Percentiles rank a stretch among this genome's conserved stretches.
These are phyloP conservation scores for Nigrospora osmanthi DNA, from an alignment of 2,329 filamentous ascomycete genomes.

Conservation along the genomic window DNA sequence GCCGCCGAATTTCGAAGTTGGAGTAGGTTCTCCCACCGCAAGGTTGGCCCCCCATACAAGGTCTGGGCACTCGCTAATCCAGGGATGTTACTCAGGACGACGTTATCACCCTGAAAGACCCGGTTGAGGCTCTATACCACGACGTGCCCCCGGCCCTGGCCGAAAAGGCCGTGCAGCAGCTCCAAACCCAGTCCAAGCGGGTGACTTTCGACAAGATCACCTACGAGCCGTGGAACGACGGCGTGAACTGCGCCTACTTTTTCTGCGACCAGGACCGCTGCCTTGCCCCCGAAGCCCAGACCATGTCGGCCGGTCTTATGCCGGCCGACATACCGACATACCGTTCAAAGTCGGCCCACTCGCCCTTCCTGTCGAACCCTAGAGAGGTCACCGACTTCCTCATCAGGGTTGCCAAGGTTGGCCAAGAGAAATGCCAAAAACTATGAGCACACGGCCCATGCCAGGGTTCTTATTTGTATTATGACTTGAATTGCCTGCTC, in stretches of 20 bases:
- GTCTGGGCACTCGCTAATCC: background rate
- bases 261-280: slow-evolving; percentile 11
- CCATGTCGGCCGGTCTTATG: slow-evolving; percentile 6
- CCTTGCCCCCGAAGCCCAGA: slow-evolving; percentile 5
- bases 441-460: too few species aligned
- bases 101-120: slow-evolving; percentile 5
- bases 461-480: too few species aligned
- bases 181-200: slow-evolving; percentile 9
- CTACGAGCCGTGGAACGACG: slow-evolving; percentile 13
- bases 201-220: slow-evolving; percentile 9
- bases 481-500: too few species aligned
- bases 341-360: slow-evolving; percentile 7
- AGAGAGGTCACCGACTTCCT: slow-evolving; percentile 6
- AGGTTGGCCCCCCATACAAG: too few species aligned
- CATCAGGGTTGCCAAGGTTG: background rate
- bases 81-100: slow-evolving; percentile 3
- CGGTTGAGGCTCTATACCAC: slow-evolving; percentile 11
- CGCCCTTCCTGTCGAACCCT: slow-evolving; percentile 9
- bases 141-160: slow-evolving; percentile 8
- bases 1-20: slow-evolving; percentile 14
- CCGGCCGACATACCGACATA: slow-evolving; percentile 6
- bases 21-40: background rate
- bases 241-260: slow-evolving; percentile 9
- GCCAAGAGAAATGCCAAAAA: background rate
- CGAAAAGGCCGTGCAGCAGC: slow-evolving; percentile 5